Base-by-base conservation (phyloP, 768 basidiomycete species). In the Mycena venus region DNA sequence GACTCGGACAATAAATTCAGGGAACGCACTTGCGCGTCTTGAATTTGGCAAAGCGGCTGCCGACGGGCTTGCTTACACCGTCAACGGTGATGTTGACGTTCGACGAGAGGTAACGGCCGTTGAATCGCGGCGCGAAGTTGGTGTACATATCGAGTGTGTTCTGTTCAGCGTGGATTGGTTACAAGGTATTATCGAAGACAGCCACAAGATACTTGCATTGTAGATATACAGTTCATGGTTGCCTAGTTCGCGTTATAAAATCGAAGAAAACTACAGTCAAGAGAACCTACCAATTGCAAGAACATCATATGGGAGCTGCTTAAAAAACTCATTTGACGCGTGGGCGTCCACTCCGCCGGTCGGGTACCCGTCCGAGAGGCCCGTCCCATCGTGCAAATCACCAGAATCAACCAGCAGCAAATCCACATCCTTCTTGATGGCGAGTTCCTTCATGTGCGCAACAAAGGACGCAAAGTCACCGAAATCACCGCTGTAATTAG, bases 391-490 rank as follows among this genome's bases (percentile, higher is more conserved):
- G 71, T 94, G 94, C 61, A 94, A 77, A 79, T 94, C 93, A n/a
- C 93, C 95, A 65, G 92, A 91, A 78, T 96, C 95, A 21, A 97
- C 90, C 19, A 98, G 85, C 17, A 98, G 86, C 2, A 97, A 88
- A 81, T 97, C 96, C 29, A 95, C 94, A 44, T 94, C 92, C 68
- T 91, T 91, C 75, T 91, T 82, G 58, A 88, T 64, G 4, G 96
- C 96, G 51, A 93, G 86, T 40, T 88, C 79, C 84, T 96, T 95
- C 93, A 97, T 93, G 72, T 95, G 94, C 2, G 89, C 77, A 17
- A 95, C 93, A 76, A 97, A 98, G n/a, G 94, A 95, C 44, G 93
- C 88, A 79, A 97, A 94, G 76, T 96, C 95, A n/a, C 95, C 96
- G 31, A 92, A 87, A 78, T 92, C 91, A 17, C 90, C 91, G 70